These are phyloP conservation scores for Ophiostoma fasciatum DNA, from an alignment of 2,329 filamentous ascomycete genomes.

Conservation along the genomic window DNA sequence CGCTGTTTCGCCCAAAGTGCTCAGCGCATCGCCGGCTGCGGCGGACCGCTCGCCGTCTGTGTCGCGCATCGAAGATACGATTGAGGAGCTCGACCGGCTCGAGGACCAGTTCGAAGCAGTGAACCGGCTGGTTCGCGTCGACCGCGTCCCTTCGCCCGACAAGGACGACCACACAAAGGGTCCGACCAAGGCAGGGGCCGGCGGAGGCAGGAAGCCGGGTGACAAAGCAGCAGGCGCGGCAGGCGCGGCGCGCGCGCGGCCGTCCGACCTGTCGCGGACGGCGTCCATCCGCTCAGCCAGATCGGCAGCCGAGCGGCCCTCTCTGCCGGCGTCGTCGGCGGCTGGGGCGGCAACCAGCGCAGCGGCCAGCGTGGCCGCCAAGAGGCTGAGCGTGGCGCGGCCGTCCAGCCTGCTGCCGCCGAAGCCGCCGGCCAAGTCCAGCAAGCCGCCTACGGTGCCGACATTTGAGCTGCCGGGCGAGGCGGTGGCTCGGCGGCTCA, in stretches of 20 bases:
- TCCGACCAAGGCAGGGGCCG: not conserved
- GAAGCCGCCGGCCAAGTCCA: conserved; percentile 34
- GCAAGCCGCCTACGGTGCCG: conserved; percentile 37
- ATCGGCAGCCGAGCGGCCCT: conserved; percentile 17
- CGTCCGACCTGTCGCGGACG: conserved; percentile 18
- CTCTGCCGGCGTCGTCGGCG: not conserved
- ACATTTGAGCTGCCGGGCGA: conserved; percentile 50
- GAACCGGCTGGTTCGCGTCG: conserved; percentile 22
- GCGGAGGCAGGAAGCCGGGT: conserved; percentile 4
- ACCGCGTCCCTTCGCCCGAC: conserved; percentile 19
- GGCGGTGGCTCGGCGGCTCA: conserved; percentile 40
- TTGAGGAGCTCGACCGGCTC: conserved; percentile 46
- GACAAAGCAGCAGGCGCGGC: too few relatives aligned
- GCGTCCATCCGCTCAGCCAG: conserved; percentile 28
- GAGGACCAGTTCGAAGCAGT: conserved; percentile 47
- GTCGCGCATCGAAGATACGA: conserved; percentile 44
- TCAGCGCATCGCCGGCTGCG: not conserved
- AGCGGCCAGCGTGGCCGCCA: too few relatives aligned
- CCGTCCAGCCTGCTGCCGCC: conserved; percentile 29
- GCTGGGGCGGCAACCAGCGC: conserved; percentile 9
- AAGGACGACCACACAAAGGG: conserved; percentile 14
- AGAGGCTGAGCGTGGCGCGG: conserved; percentile 17
- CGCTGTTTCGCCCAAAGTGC: conserved; percentile 3
- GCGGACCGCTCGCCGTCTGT: conserved; percentile 10
- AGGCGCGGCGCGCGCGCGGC: conserved; percentile 24